phyloP scores from a whole-genome alignment of 164 flowering plant species.

The Protea cynaroides region DNA sequence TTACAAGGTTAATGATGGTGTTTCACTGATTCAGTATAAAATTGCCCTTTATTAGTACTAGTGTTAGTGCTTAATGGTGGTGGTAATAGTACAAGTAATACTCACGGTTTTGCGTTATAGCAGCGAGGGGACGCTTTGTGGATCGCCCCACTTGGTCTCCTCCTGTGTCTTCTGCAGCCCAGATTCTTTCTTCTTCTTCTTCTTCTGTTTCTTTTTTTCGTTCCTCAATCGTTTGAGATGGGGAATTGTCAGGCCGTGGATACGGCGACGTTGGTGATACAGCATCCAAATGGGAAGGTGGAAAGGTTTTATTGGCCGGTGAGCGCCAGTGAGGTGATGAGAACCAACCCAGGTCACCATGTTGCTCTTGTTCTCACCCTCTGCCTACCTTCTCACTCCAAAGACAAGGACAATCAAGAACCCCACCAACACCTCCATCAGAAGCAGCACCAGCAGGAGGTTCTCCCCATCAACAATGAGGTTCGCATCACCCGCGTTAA shows the following conservation, averaged over 20 bases:
- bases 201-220: neutral
- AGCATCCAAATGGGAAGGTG: slow-evolving; percentile 64
- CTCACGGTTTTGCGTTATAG: too few species aligned
- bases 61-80: too few species aligned
- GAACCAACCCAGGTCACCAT: slow-evolving; percentile 72
- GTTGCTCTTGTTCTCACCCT: slow-evolving; percentile 72
- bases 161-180: neutral
- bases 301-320: slow-evolving; percentile 69
- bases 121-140: too few species aligned
- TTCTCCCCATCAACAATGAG: slow-evolving; percentile 13
- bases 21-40: too few species aligned
- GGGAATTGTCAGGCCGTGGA: slow-evolving; percentile 94
- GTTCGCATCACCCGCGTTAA: slow-evolving; percentile 62
- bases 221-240: slow-evolving; percentile 26
- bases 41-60: too few species aligned
- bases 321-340: slow-evolving; percentile 69
- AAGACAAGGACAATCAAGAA: slow-evolving; percentile 2
- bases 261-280: slow-evolving; percentile 61
- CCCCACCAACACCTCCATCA: too few species aligned
- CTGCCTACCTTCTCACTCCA: slow-evolving; percentile 5
- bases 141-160: too few species aligned
- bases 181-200: neutral
- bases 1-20: too few species aligned
- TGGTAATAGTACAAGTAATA: too few species aligned
- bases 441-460: too few species aligned